A percentile compares a stretch with the other conserved stretches of the same genome.
Evolutionary conservation across 768 basidiomycete genomes (phyloP).

Genomic region (Lepiota subincarnata): DNA sequence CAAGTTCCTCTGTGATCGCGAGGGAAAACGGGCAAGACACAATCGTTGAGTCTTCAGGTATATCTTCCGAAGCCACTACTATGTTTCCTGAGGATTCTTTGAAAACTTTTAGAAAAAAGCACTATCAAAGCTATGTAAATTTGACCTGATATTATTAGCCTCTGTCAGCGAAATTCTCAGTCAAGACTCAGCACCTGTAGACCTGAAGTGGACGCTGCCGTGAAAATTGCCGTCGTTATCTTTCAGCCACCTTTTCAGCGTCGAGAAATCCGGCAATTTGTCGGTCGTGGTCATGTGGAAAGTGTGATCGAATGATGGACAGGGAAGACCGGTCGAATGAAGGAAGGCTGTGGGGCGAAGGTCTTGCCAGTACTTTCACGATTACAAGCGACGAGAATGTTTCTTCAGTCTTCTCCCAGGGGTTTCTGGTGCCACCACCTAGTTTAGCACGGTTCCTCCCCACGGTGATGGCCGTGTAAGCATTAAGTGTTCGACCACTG

Average conservation of each 20-base stretch:
- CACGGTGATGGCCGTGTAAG: no score
- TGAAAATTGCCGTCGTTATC: slow-evolving; percentile 1
- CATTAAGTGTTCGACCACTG: no score
- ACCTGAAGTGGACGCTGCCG: neutral
- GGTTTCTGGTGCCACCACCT: no score
- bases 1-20: slow-evolving; percentile 52
- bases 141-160: neutral
- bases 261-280: neutral
- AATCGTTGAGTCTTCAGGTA: slow-evolving; percentile 49
- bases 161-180: neutral
- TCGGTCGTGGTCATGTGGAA: neutral
- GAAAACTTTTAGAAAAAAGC: slow-evolving; percentile 2
- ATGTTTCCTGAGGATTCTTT: slow-evolving; percentile 42
- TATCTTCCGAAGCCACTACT: slow-evolving; percentile 43
- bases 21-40: slow-evolving; percentile 68
- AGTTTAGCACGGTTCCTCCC: no score
- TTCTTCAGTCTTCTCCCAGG: no score
- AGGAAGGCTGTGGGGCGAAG: neutral
- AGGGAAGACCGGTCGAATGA: neutral
- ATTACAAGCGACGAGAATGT: no score
- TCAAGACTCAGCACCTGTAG: neutral
- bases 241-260: slow-evolving; percentile 1
- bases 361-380: no score
- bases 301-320: neutral
- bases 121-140: slow-evolving; percentile 1